Evolutionary conservation across 768 basidiomycete genomes (phyloP).

Genomic region (Leucocoprinus birnbaumii): DNA sequence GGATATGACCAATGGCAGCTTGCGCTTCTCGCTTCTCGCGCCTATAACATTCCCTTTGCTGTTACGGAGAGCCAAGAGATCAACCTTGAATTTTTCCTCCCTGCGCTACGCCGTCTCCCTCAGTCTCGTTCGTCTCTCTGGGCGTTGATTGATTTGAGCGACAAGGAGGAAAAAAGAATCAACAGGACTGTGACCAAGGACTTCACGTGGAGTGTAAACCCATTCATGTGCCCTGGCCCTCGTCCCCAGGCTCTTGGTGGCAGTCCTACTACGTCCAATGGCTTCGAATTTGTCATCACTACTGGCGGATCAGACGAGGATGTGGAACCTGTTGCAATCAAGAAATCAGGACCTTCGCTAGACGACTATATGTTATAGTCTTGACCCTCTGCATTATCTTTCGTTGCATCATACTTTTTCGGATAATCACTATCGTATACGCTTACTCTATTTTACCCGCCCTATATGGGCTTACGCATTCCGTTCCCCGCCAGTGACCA

Average conservation of each 20-base stretch:
- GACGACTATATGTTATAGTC: constrained; percentile 5
- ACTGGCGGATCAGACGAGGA: constrained; percentile 11
- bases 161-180: constrained; percentile 6
- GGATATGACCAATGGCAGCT: constrained; percentile 33
- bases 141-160: background rate
- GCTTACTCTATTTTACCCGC: too few species aligned
- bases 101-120: constrained; percentile 1
- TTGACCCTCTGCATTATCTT: too few species aligned
- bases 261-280: constrained; percentile 8
- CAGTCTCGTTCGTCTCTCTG: constrained; percentile 1
- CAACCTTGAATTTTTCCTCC: constrained; percentile 9
- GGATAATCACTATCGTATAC: too few species aligned
- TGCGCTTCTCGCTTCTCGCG: constrained; percentile 25
- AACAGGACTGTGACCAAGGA: constrained; percentile 8
- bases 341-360: constrained; percentile 3
- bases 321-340: background rate
- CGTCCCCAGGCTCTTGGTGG: constrained; percentile 10
- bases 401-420: too few species aligned
- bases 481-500: too few species aligned
- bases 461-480: too few species aligned
- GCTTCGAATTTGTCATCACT: constrained; percentile 9
- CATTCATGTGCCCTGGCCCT: constrained; percentile 12
- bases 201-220: constrained; percentile 7
- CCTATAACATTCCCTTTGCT: constrained; percentile 24
- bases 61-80: constrained; percentile 20